A percentile compares a stretch with the other conserved stretches of the same genome.
These are phyloP conservation scores for Pelargonium australe DNA, from an alignment of 441 rosid genomes.

Conservation along the genomic window DNA sequence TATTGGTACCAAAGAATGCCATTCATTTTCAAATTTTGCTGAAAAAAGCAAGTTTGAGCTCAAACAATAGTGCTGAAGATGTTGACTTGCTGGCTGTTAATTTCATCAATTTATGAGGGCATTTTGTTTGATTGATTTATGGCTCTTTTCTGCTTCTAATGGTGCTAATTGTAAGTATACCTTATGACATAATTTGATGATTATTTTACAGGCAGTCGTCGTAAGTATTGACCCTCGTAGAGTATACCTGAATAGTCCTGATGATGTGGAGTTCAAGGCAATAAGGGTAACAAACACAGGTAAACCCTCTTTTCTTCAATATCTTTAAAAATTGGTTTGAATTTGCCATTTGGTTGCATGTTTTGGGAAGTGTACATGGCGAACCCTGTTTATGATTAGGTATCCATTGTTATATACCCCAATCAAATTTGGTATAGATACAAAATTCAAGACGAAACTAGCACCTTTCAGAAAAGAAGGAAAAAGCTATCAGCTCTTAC, in stretches of 20 bases:
- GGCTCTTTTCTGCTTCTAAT: slow-evolving; percentile 2
- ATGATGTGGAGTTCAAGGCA: slow-evolving; percentile 68
- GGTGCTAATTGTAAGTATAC: neutral
- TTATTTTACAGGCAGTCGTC: slow-evolving; percentile 77
- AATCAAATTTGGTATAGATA: neutral
- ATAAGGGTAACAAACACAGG: slow-evolving; percentile 59
- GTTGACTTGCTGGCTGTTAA: neutral
- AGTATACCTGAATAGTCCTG: slow-evolving; percentile 60
- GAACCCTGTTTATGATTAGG: neutral
- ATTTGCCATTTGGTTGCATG: slow-evolving; percentile 13
- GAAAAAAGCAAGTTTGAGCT: neutral
- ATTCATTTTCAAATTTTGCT: neutral
- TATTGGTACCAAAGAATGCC: neutral
- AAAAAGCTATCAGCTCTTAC: neutral
- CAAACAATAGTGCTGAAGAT: neutral
- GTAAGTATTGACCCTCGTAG: slow-evolving; percentile 96
- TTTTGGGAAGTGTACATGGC: neutral
- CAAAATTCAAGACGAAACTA: neutral
- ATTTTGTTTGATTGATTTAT: neutral
- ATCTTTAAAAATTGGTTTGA: slow-evolving; percentile 7
- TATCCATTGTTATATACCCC: neutral
- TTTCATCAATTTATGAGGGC: neutral
- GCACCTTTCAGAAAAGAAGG: neutral
- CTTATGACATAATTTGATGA: slow-evolving; percentile 12
- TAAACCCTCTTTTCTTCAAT: slow-evolving; percentile 21